A percentile compares a stretch with the other conserved stretches of the same genome.
phyloP scores from a whole-genome alignment of 1,284 basidiomycete genomes.

The Marasmius oreades region DNA sequence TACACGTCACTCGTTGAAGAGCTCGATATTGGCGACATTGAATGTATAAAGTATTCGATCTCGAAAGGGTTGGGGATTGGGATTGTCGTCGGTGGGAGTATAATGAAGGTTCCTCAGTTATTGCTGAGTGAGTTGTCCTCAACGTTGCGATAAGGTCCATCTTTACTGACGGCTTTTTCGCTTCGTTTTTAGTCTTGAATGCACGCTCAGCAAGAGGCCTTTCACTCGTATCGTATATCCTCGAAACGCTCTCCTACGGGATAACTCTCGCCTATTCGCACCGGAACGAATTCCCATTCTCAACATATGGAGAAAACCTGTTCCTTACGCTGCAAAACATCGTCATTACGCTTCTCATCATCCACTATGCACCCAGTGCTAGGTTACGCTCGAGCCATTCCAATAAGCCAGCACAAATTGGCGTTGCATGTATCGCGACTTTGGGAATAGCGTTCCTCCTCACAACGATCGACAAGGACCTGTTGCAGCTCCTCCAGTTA shows the following conservation, averaged over 20 bases:
- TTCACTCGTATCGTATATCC: conserved; percentile 74
- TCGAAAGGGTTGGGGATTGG: conserved; percentile 93
- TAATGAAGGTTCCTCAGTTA: conserved; percentile 95
- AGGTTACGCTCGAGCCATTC: conserved; percentile 5
- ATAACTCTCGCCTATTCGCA: conserved; percentile 87
- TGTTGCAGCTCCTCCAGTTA: conserved; percentile 67
- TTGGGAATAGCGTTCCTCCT: conserved; percentile 35
- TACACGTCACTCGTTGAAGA: conserved; percentile 90
- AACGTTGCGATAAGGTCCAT: not conserved
- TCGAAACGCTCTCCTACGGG: conserved; percentile 85
- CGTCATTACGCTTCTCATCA: conserved; percentile 79
- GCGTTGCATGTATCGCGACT: conserved; percentile 1
- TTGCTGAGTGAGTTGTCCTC: conserved; percentile 54
- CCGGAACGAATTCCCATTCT: conserved; percentile 85
- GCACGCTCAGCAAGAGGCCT: conserved; percentile 81
- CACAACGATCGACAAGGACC: conserved; percentile 43
- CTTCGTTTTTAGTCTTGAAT: conserved; percentile 46
- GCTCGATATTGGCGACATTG: conserved; percentile 76
- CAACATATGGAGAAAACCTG: conserved; percentile 92
- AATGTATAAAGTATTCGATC: conserved; percentile 88
- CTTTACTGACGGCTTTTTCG: conserved; percentile 9
- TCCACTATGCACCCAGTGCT: conserved; percentile 46
- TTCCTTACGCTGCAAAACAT: conserved; percentile 86
- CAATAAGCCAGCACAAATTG: not conserved
- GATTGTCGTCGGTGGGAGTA: conserved; percentile 89